Percentiles rank a stretch among this genome's conserved stretches.
Conservation (phyloP, 2,329 filamentous ascomycete genomes). For the Onygenales sp. region DNA sequence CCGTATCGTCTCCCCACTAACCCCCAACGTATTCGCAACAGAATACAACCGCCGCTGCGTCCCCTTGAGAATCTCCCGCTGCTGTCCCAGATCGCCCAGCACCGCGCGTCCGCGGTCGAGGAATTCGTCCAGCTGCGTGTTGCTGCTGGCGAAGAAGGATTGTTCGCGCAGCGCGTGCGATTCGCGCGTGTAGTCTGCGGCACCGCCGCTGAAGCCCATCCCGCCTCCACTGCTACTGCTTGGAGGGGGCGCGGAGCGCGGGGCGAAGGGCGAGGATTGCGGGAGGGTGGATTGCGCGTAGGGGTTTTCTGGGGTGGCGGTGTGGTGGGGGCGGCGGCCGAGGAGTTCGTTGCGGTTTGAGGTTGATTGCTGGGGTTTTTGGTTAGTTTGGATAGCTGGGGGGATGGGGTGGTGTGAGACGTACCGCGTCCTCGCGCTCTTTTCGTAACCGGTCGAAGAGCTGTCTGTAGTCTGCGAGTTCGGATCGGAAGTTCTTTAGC, state of each 20-base stretch:
- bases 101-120: conserved; percentile 85
- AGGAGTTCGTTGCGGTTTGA: conserved; percentile 74
- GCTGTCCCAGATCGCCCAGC: conserved; percentile 75
- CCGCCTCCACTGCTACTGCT: conserved; percentile 22
- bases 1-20: conserved; percentile 91
- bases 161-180: conserved; percentile 81
- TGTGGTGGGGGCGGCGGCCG: conserved; percentile 69
- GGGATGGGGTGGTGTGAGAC: conserved; percentile 8
- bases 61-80: conserved; percentile 89
- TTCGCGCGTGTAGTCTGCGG: conserved; percentile 59
- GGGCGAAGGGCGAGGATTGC: conserved; percentile 33
- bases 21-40: conserved; percentile 84
- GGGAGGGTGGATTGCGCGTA: conserved; percentile 57
- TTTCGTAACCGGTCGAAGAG: conserved; percentile 71
- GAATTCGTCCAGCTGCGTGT: conserved; percentile 85
- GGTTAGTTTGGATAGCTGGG: neutral
- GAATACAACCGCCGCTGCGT: conserved; percentile 86
- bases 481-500: conserved; percentile 72
- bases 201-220: conserved; percentile 36
- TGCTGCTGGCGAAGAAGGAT: conserved; percentile 72
- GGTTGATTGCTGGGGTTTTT: conserved; percentile 39
- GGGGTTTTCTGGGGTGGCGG: conserved; percentile 82
- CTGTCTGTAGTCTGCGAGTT: conserved; percentile 68
- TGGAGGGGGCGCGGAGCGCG: conserved; percentile 15
- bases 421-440: conserved; percentile 62